Evolutionary conservation across 2,329 filamentous ascomycete genomes (phyloP).

Genomic region (Xylaria sp.): DNA sequence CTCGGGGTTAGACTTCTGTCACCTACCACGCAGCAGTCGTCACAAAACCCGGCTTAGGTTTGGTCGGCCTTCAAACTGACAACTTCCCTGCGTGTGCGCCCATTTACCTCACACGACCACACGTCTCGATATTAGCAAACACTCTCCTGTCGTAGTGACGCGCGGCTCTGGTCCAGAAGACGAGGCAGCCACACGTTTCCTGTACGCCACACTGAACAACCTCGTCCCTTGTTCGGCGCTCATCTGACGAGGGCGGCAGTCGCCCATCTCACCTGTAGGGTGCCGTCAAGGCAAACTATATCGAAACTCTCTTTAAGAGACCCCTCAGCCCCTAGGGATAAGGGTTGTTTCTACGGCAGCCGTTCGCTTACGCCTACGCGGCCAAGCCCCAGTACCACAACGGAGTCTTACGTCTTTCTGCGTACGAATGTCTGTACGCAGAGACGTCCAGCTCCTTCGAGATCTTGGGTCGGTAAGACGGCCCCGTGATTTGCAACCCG

Average conservation of each 20-base stretch:
- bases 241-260: conserved; percentile 7
- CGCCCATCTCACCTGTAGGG: not conserved
- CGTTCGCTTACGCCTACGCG: not conserved
- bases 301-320: conserved; percentile 2
- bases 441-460: conserved; percentile 1
- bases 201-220: conserved; percentile 2
- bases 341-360: not conserved
- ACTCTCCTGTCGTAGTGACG: conserved; percentile 8
- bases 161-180: conserved; percentile 20
- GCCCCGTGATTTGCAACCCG: not conserved
- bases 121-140: not conserved
- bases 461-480: conserved; percentile 4
- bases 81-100: conserved; percentile 9
- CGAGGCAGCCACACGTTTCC: not conserved
- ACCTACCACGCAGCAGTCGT: conserved; percentile 21
- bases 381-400: not conserved
- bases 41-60: conserved; percentile 25
- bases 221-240: conserved; percentile 15
- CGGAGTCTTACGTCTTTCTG: conserved; percentile 4
- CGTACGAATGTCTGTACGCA: conserved; percentile 3
- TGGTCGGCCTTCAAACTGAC: conserved; percentile 25
- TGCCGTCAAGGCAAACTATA: conserved; percentile 4
- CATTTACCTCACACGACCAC: conserved; percentile 1
- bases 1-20: conserved; percentile 6
- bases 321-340: not conserved